These are phyloP conservation scores for Cercospora citrullina DNA, from an alignment of 2,329 filamentous ascomycete genomes.

Conservation along the genomic window DNA sequence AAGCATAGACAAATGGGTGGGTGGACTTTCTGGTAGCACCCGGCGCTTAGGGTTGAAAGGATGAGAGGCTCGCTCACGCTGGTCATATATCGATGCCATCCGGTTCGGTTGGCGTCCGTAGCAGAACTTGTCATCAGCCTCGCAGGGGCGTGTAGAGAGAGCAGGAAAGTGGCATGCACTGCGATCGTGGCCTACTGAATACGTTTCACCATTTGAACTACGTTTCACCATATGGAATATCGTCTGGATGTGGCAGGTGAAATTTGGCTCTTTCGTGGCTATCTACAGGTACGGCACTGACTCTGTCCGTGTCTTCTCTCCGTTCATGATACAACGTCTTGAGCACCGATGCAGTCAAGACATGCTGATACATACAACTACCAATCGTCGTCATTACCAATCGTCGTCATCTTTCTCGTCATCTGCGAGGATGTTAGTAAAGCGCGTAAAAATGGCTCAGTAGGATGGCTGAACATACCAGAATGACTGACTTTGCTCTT, in stretches of 20 bases:
- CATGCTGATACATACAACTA: constrained; percentile 31
- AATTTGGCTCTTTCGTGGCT: not conserved
- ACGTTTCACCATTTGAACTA: not conserved
- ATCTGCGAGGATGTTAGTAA: constrained; percentile 52
- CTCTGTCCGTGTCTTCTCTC: not conserved
- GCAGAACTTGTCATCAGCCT: not conserved
- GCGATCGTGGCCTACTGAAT: not conserved
- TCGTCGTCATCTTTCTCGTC: constrained; percentile 77
- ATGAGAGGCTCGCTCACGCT: not conserved
- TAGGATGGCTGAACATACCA: constrained; percentile 65
- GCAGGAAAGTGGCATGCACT: not conserved
- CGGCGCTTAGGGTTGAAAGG: not conserved
- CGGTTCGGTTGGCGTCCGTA: not conserved
- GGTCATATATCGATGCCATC: not conserved
- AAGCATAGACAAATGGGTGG: not conserved
- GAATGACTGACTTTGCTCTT: constrained; percentile 94
- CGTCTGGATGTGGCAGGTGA: not conserved
- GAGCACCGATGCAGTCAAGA: not conserved
- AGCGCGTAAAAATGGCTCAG: not conserved
- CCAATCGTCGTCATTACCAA: constrained; percentile 78
- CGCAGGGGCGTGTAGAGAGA: not conserved
- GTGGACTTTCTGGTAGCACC: not conserved
- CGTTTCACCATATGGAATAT: not conserved
- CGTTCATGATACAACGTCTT: not conserved
- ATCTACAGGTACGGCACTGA: not conserved